Percentiles rank a stretch among this genome's conserved stretches.
Evolutionary conservation across 2,329 filamentous ascomycete genomes (phyloP).

Genomic region (Penicillium verrucosum): DNA sequence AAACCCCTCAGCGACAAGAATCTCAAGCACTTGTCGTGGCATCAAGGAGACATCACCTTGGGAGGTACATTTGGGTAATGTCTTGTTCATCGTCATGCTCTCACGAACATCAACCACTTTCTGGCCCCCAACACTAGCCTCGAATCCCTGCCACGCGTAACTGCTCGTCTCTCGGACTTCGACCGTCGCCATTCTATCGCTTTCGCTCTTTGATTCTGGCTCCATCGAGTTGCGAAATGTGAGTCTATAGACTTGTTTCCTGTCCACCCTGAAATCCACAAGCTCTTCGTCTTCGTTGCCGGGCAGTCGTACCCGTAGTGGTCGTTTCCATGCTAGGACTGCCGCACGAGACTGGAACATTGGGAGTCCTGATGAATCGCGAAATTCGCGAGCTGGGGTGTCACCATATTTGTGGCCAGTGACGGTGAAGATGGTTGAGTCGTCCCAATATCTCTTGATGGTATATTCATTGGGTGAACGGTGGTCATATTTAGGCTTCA

Average conservation of each 20-base stretch:
- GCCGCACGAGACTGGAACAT: too few species aligned
- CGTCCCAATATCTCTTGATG: too few species aligned
- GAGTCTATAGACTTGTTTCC: slow-evolving; percentile 11
- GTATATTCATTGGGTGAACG: too few species aligned
- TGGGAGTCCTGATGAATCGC: too few species aligned
- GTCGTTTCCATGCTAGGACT: too few species aligned
- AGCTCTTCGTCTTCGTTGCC: slow-evolving; percentile 16
- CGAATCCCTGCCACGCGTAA: neutral
- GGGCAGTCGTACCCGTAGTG: slow-evolving; percentile 18
- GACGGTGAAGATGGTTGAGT: too few species aligned
- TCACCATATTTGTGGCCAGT: too few species aligned
- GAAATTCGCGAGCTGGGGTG: too few species aligned
- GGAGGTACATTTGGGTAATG: neutral
- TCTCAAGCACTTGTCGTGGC: slow-evolving; percentile 9
- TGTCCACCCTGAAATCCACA: slow-evolving; percentile 11
- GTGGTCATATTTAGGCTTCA: slow-evolving; percentile 20
- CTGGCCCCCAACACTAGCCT: slow-evolving; percentile 1
- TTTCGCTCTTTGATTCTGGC: slow-evolving; percentile 11
- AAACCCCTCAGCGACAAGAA: slow-evolving; percentile 13
- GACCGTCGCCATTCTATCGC: slow-evolving; percentile 19
- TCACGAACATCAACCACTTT: slow-evolving; percentile 16
- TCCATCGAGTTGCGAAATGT: slow-evolving; percentile 26
- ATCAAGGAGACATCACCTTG: neutral
- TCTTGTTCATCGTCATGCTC: slow-evolving; percentile 11
- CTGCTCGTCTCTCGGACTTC: slow-evolving; percentile 3